A percentile compares a stretch with the other conserved stretches of the same genome.
These are phyloP conservation scores for Borovskyia barvae DNA, from an alignment of 208 protist species.

Conservation along the genomic window DNA sequence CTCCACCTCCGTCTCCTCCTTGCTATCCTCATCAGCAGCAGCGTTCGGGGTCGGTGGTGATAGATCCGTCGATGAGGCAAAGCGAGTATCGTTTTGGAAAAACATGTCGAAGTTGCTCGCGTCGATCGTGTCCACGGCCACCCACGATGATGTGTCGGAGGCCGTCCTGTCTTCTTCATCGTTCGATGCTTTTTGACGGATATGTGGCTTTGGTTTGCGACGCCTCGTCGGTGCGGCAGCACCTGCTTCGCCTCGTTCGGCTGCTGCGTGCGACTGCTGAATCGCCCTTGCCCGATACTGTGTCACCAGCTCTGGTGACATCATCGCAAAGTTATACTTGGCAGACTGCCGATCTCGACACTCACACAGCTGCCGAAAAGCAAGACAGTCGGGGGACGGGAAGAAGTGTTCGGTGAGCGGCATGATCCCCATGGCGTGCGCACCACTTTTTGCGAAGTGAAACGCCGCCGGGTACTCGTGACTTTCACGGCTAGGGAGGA, in stretches of 20 bases:
- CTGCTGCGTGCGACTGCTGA: slow-evolving; percentile 4
- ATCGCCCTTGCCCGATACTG: slow-evolving; percentile 21
- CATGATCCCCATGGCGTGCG: slow-evolving; percentile 29
- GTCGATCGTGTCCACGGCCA: slow-evolving; percentile 24
- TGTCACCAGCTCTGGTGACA: slow-evolving; percentile 22
- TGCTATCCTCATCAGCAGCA: too few species aligned
- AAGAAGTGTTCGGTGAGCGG: slow-evolving; percentile 67
- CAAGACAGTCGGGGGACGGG: slow-evolving; percentile 41
- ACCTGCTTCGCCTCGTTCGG: slow-evolving; percentile 12
- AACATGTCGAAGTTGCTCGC: slow-evolving; percentile 32
- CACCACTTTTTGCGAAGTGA: slow-evolving; percentile 41
- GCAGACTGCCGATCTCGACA: slow-evolving; percentile 41
- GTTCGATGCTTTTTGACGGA: slow-evolving; percentile 6
- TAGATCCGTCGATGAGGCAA: slow-evolving; percentile 22
- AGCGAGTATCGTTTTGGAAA: slow-evolving; percentile 25
- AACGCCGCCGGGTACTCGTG: slow-evolving; percentile 46
- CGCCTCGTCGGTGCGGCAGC: slow-evolving; percentile 8
- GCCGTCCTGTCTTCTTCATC: background rate
- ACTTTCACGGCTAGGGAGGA: slow-evolving; percentile 49
- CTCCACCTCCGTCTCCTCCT: too few species aligned
- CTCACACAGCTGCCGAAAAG: slow-evolving; percentile 53
- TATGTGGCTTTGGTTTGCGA: slow-evolving; percentile 19
- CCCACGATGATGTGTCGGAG: background rate
- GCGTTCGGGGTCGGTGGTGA: slow-evolving; percentile 5
- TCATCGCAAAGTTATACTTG: slow-evolving; percentile 61